Evolutionary conservation across 169 alveolate species (phyloP), one percentile per base, ranked within the genome.

Genomic region (Plasmodium adleri): DNA sequence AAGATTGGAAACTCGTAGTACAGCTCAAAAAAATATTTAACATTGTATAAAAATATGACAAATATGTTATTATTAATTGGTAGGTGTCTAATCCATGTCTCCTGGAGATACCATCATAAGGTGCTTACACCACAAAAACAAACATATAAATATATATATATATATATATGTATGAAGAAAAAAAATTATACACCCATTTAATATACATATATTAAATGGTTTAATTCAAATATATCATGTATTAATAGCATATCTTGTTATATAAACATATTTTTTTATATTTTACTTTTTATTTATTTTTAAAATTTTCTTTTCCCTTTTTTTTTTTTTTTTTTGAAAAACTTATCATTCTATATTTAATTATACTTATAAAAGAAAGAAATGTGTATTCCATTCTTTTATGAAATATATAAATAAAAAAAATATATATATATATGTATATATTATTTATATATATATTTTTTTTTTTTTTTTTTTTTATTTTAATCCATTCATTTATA

Each of bases 1-100:
- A 97, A 75, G 99, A 97, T 75, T 98, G 99, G 99, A 94, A 95
- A 87, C 93, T 97, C 52, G 97, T 98, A 7, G 96, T 95, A 52
- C 96, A 95, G 64, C 95, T 96, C 26, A 96, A 96, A 71, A 94
- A 93, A 64, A 94, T 94, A 3, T 96, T 94, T 63, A 94, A 95
- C 72, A 96, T 96, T 54, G 74, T 94, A 24, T 95, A 76, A 56
- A 28, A 15, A 15, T 2, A 13, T 28, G 32, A 9, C 2, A 17
- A 20, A 28, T 28, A 1, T 28, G 5, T 28, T 28, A 28, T 28
- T 28, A 28, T 28, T 28, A 28, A 28, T 28, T 4, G 6, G 43
- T 28, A 28, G 3, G 43, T 0, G 3, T 28, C 0, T 28, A 28
- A 28, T 28, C 43, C 5, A 6, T 28, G 43, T 28, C 43, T 28